Evolutionary conservation across 108 stramenopile species (phyloP).

Genomic region (Chaetoceros tenuissimus): DNA sequence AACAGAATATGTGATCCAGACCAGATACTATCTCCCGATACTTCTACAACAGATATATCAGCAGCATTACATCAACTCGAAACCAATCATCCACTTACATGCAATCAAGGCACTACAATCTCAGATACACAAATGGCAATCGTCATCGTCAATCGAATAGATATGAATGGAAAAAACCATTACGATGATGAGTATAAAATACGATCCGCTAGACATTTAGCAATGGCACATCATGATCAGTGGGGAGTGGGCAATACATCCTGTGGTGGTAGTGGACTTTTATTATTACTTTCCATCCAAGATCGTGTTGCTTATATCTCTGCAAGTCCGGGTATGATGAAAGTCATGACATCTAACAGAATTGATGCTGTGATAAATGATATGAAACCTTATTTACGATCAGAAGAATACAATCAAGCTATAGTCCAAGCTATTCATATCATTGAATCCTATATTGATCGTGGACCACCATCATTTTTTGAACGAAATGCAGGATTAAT

Average conservation of each 20-base stretch:
- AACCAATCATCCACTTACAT: background rate
- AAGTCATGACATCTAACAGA: conserved; percentile 23
- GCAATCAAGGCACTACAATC: background rate
- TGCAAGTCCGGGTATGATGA: conserved; percentile 24
- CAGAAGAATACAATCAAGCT: conserved; percentile 23
- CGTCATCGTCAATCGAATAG: conserved; percentile 15
- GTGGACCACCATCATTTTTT: conserved; percentile 24
- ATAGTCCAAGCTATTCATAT: conserved; percentile 16
- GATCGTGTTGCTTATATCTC: conserved; percentile 51
- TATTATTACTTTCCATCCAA: conserved; percentile 33
- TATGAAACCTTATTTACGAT: conserved; percentile 27
- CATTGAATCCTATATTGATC: conserved; percentile 14
- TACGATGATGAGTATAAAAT: conserved; percentile 3
- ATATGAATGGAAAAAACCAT: background rate
- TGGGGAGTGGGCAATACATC: conserved; percentile 42
- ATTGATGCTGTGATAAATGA: conserved; percentile 22
- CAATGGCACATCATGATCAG: conserved; percentile 23
- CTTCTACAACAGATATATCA: too few relatives aligned
- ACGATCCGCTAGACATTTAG: conserved; percentile 11
- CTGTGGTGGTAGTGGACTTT: conserved; percentile 42
- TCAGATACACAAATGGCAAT: conserved; percentile 18
- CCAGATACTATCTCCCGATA: too few relatives aligned
- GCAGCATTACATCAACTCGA: background rate
- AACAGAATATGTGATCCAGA: too few relatives aligned
- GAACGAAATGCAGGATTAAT: conserved; percentile 10